Base-by-base conservation (phyloP, 192 early-diverging fungal species). In the Neocallimastix lanati region DNA sequence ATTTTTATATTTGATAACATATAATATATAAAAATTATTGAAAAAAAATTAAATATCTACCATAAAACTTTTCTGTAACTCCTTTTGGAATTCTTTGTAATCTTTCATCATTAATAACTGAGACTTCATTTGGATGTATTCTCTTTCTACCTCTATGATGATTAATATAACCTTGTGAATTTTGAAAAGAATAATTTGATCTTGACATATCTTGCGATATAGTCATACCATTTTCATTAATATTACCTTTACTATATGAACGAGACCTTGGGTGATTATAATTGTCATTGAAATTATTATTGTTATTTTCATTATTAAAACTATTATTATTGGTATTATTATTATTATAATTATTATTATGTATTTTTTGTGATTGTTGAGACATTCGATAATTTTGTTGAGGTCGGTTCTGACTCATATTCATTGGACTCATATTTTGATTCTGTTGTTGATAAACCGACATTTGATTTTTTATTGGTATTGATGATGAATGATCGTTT, bases 91-190 rank as follows among this genome's bases (percentile, higher is more conserved):
- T 29, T 28, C 35, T 78, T 14, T 37, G 76, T 12, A 86, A 76
- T 28, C 85, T 30, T 76, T 82, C 82, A 77, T 86, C 86, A 78
- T 86, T 86, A 11, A 86, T 80, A 35, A 86, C 83, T 15, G 81
- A 78, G 16, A 84, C 81, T 40, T 84, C 81, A n/a, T 83, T 83
- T 16, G 82, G 78, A 76, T 85, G 82, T 25, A 78, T 29, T 77
- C 29, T 50, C 13, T 79, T 78, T 29, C 78, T 84, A 18, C 76
- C 78, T 38, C 82, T 82, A 37, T 83, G 37, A 28, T 81, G 16
- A n/a, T 67, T 5, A n/a, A 7, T n/a, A 67, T 67, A 67, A 21
- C 25, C 25, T n/a, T 67, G 50, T 4, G 50, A 21, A 67, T 21
- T 11, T 25, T n/a, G 25, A n/a, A 67, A 0, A 11, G 21, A 21